phyloP scores from a whole-genome alignment of 1,139 yeast species.

The Yamadazyma membranifaciens region DNA sequence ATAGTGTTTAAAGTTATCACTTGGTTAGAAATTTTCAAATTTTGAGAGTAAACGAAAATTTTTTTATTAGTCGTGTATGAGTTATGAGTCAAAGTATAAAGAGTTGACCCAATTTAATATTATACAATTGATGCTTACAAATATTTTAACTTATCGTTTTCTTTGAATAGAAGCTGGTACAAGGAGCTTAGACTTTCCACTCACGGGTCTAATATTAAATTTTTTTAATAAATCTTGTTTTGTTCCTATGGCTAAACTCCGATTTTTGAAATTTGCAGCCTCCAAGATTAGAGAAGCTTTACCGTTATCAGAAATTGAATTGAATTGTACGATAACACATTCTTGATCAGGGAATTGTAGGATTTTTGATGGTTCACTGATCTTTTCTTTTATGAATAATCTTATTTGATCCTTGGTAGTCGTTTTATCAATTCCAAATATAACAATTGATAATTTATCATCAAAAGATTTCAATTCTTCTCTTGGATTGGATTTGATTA shows the following conservation, averaged over 20 bases:
- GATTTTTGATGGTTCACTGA: slow-evolving; percentile 38
- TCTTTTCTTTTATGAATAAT: slow-evolving; percentile 25
- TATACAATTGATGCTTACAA: neutral
- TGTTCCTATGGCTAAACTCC: slow-evolving; percentile 33
- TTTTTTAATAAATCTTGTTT: slow-evolving; percentile 28
- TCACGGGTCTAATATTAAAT: neutral
- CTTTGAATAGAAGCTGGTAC: slow-evolving; percentile 6
- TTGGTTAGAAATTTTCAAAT: too few relatives aligned
- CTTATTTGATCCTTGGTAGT: slow-evolving; percentile 42
- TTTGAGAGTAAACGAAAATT: slow-evolving; percentile 6
- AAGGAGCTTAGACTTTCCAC: slow-evolving; percentile 1
- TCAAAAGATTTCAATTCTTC: slow-evolving; percentile 19
- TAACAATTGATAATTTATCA: slow-evolving; percentile 35
- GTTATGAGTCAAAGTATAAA: neutral
- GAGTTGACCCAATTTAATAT: neutral
- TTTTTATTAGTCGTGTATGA: slow-evolving; percentile 4
- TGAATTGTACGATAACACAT: slow-evolving; percentile 53
- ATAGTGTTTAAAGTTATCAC: slow-evolving; percentile 16
- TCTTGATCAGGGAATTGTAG: slow-evolving; percentile 24
- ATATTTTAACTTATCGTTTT: neutral
- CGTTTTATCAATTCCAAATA: slow-evolving; percentile 48
- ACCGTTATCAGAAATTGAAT: slow-evolving; percentile 51
- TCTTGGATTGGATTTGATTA: neutral
- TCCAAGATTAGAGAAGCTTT: slow-evolving; percentile 52
- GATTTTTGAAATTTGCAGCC: slow-evolving; percentile 38